phyloP scores from a whole-genome alignment of 192 early-diverging fungal genomes.

The Diversispora eburnea region DNA sequence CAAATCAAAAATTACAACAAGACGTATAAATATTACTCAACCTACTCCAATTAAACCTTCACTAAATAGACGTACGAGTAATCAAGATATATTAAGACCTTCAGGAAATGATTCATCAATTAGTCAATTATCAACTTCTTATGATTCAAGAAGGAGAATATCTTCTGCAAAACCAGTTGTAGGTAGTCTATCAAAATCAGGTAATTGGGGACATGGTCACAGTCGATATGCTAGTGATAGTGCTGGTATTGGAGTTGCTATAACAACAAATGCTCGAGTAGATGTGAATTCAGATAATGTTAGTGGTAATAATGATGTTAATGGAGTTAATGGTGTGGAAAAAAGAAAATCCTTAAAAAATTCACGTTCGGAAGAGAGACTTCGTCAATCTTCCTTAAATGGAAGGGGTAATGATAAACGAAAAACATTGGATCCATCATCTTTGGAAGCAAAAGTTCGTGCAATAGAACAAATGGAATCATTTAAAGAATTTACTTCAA shows the following conservation, averaged over 20 bases:
- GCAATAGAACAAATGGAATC: conserved; percentile 2
- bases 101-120: neutral
- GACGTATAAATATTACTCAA: neutral
- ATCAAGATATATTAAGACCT: neutral
- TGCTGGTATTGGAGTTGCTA: neutral
- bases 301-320: no score
- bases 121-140: neutral
- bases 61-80: neutral
- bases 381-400: neutral
- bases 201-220: neutral
- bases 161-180: neutral
- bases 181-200: neutral
- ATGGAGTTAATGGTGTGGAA: neutral
- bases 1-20: neutral
- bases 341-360: conserved; percentile 16
- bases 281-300: neutral
- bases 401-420: conserved; percentile 19
- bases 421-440: conserved; percentile 9
- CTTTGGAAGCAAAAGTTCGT: neutral
- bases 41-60: conserved; percentile 2
- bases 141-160: neutral
- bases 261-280: neutral
- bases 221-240: conserved; percentile 19
- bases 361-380: conserved; percentile 22
- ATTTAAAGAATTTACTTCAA: neutral